These are phyloP conservation scores for Nasturtium officinale DNA, from an alignment of 345 rosid genomes.

Conservation along the genomic window DNA sequence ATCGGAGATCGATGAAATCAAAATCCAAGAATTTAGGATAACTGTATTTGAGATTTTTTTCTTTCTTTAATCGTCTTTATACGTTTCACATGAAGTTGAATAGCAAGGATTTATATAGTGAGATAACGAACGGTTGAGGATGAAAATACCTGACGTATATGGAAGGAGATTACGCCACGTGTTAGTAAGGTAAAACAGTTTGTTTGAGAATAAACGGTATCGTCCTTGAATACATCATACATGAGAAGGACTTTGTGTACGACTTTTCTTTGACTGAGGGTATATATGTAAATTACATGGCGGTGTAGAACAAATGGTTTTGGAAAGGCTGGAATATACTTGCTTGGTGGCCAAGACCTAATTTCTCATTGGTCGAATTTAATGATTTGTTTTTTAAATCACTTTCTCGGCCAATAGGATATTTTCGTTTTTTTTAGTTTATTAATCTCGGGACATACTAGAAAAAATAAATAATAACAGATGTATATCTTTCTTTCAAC, in stretches of 20 bases:
- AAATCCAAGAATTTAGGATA: constrained; percentile 40
- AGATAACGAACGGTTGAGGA: constrained; percentile 15
- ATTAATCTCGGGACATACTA: neutral
- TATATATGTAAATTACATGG: neutral
- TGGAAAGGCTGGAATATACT: constrained; percentile 9
- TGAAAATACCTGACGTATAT: neutral
- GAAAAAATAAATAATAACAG: neutral
- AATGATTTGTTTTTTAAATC: constrained; percentile 18
- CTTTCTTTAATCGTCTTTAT: constrained; percentile 26
- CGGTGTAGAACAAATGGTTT: constrained; percentile 30
- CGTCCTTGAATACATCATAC: neutral
- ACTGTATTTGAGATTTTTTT: constrained; percentile 5
- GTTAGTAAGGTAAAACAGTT: neutral
- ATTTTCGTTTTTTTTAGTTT: neutral
- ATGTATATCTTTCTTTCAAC: neutral
- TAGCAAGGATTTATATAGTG: constrained; percentile 11
- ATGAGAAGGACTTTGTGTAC: neutral
- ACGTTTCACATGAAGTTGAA: neutral
- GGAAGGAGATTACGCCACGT: constrained; percentile 12
- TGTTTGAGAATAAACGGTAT: neutral
- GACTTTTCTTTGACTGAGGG: constrained; percentile 40
- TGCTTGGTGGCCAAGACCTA: constrained; percentile 30
- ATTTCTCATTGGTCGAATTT: constrained; percentile 21
- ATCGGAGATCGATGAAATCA: neutral
- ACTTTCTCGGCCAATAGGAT: neutral